A percentile compares a stretch with the other conserved stretches of the same genome.
Evolutionary conservation across 1,284 basidiomycete species (phyloP).

Genomic region (Anthracocystis walkeri): DNA sequence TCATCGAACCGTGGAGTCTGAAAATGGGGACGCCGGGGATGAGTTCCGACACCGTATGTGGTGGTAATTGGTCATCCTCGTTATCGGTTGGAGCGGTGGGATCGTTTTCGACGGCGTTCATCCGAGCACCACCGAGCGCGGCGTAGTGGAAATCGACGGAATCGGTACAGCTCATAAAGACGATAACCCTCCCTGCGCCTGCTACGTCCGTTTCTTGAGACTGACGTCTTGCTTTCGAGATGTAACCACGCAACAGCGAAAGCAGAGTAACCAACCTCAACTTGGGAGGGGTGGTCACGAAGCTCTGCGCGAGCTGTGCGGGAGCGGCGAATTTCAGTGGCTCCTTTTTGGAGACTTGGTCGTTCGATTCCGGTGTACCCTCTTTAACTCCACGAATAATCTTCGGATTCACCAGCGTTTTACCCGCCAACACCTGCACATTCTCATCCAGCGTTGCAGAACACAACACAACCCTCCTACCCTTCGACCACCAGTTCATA

Average conservation of each 20-base stretch:
- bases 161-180: conserved; percentile 96
- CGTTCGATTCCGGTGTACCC: conserved; percentile 12
- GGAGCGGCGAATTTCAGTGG: conserved; percentile 83
- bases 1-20: conserved; percentile 93
- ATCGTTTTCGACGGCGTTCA: conserved; percentile 73
- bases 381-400: conserved; percentile 70
- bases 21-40: conserved; percentile 83
- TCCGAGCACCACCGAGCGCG: conserved; percentile 81
- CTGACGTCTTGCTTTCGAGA: conserved; percentile 71
- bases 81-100: conserved; percentile 47
- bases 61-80: conserved; percentile 55
- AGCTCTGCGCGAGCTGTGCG: conserved; percentile 93
- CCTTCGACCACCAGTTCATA: conserved; percentile 71
- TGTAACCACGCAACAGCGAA: conserved; percentile 77
- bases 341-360: conserved; percentile 71
- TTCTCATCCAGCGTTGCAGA: conserved; percentile 96
- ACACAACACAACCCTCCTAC: conserved; percentile 87
- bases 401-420: conserved; percentile 75
- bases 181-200: conserved; percentile 77
- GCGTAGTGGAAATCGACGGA: conserved; percentile 97
- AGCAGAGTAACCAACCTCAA: conserved; percentile 90
- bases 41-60: conserved; percentile 74
- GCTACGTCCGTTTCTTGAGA: conserved; percentile 44
- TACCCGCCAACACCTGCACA: conserved; percentile 91
- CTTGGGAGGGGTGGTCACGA: conserved; percentile 91